These are phyloP conservation scores for Pseudocercospora fuligena DNA, from an alignment of 2,329 filamentous ascomycete genomes.

Conservation along the genomic window DNA sequence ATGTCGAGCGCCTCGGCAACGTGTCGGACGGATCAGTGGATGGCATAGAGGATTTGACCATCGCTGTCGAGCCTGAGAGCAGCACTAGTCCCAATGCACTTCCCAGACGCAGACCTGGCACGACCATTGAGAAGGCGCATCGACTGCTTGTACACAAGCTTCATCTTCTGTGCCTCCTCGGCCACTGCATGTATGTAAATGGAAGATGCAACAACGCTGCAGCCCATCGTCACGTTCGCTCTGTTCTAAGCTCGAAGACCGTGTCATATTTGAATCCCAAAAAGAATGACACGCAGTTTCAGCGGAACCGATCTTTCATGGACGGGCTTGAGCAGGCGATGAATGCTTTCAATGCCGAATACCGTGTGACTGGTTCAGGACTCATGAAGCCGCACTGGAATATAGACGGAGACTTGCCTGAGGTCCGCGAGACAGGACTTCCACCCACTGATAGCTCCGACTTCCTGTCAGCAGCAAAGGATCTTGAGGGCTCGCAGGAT, in stretches of 20 bases:
- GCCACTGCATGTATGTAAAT: constrained; percentile 77
- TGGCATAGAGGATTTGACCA: constrained; percentile 47
- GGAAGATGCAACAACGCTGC: constrained; percentile 74
- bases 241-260: constrained; percentile 69
- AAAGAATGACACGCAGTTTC: constrained; percentile 71
- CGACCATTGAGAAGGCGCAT: constrained; percentile 61
- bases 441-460: constrained; percentile 56
- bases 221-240: constrained; percentile 57
- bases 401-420: constrained; percentile 59
- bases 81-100: constrained; percentile 42
- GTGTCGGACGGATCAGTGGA: constrained; percentile 22
- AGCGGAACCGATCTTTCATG: constrained; percentile 75
- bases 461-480: constrained; percentile 72
- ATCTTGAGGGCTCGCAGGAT: constrained; percentile 80
- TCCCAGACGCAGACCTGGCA: constrained; percentile 57
- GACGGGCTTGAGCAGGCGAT: constrained; percentile 75
- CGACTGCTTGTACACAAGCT: constrained; percentile 82
- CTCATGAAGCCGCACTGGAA: constrained; percentile 73
- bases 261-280: constrained; percentile 71
- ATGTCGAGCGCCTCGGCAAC: constrained; percentile 46
- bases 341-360: constrained; percentile 71
- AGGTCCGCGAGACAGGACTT: constrained; percentile 17
- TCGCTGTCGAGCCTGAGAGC: constrained; percentile 44
- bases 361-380: constrained; percentile 72
- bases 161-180: constrained; percentile 81